phyloP scores from a whole-genome alignment of 2,329 filamentous ascomycete genomes.

The Pseudocercospora vitis region DNA sequence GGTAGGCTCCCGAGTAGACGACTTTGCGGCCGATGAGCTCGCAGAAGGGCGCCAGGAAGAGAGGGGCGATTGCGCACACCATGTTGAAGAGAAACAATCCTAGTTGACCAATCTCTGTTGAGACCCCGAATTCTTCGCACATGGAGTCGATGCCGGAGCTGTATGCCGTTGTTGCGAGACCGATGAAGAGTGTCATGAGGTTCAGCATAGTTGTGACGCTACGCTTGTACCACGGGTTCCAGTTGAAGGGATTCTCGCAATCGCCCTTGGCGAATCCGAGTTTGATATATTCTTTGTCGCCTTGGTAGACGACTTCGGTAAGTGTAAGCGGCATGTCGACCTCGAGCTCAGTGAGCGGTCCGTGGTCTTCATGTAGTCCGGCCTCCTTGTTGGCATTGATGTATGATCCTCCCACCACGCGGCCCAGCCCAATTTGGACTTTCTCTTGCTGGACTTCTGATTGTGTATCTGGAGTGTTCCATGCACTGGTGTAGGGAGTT shows the following conservation, averaged over 20 bases:
- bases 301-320: constrained; percentile 44
- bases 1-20: constrained; percentile 49
- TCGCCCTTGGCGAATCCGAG: constrained; percentile 51
- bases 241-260: constrained; percentile 55
- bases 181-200: constrained; percentile 56
- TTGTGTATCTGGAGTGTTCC: constrained; percentile 27
- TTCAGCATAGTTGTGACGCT: constrained; percentile 51
- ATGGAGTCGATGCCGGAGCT: constrained; percentile 52
- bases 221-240: constrained; percentile 44
- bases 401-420: constrained; percentile 45
- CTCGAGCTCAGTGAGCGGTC: constrained; percentile 46
- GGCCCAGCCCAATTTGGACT: constrained; percentile 30
- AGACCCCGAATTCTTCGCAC: constrained; percentile 47
- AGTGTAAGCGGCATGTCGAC: constrained; percentile 53
- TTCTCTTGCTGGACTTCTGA: constrained; percentile 28
- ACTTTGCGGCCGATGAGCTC: constrained; percentile 51
- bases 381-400: constrained; percentile 37
- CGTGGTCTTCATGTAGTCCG: constrained; percentile 37
- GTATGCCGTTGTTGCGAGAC: constrained; percentile 56
- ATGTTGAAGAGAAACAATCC: constrained; percentile 55
- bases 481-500: constrained; percentile 19
- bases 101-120: constrained; percentile 48
- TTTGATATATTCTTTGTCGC: constrained; percentile 49
- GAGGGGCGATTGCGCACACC: constrained; percentile 49
- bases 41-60: constrained; percentile 53